phyloP scores from a whole-genome alignment of 371 early-diverging fungal species.

The Mortierella sp. region DNA sequence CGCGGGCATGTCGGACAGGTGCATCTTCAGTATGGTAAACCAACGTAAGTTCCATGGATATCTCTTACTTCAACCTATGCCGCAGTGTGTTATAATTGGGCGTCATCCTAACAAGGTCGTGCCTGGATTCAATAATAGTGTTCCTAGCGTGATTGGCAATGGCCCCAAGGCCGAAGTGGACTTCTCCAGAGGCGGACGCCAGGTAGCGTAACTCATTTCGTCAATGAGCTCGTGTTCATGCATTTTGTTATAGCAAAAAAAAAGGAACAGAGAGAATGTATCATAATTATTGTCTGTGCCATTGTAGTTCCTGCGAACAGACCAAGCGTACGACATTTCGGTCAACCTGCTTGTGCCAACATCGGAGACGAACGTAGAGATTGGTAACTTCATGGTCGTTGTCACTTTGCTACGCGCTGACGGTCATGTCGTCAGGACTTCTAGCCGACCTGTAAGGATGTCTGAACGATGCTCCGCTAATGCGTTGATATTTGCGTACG shows the following conservation, averaged over 20 bases:
- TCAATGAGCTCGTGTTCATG: neutral
- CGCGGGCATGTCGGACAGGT: constrained; percentile 64
- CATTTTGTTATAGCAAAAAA: neutral
- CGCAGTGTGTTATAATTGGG: too few relatives aligned
- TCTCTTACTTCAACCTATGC: constrained; percentile 2
- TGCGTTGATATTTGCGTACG: too few relatives aligned
- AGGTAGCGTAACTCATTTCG: constrained; percentile 33
- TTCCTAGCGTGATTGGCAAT: constrained; percentile 17
- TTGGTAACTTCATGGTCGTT: constrained; percentile 92
- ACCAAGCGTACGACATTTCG: constrained; percentile 79
- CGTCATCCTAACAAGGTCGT: too few relatives aligned
- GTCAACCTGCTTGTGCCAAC: constrained; percentile 84
- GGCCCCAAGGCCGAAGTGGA: constrained; percentile 51
- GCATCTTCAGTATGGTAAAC: constrained; percentile 60
- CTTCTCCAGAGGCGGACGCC: constrained; percentile 54
- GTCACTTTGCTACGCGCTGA: constrained; percentile 68
- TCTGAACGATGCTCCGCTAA: neutral
- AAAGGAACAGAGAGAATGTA: too few relatives aligned
- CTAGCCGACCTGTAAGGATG: constrained; percentile 75
- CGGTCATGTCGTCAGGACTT: constrained; percentile 61
- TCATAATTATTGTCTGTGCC: too few relatives aligned
- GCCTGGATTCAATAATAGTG: too few relatives aligned
- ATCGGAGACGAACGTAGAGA: constrained; percentile 79
- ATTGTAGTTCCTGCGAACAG: constrained; percentile 64
- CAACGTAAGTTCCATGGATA: constrained; percentile 9